Evolutionary conservation across 371 early-diverging fungal genomes (phyloP).

Genomic region (Synchytrium microbalum): DNA sequence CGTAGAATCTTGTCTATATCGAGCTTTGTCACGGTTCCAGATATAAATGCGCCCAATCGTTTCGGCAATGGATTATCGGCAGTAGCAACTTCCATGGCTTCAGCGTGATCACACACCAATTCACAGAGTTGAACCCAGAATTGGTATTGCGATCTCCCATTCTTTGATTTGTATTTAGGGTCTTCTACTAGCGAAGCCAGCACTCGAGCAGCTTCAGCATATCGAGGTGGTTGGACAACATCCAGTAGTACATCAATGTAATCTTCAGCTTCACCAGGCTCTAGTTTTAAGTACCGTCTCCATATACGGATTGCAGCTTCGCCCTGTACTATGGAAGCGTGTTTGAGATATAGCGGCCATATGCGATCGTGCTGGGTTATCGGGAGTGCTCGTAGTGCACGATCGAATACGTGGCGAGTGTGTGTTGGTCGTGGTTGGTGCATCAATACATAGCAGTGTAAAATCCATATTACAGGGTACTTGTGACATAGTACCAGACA

Average conservation of each 20-base stretch:
- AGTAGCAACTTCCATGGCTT: conserved; percentile 17
- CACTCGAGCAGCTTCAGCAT: conserved; percentile 78
- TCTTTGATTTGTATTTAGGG: conserved; percentile 55
- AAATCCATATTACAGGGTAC: conserved; percentile 55
- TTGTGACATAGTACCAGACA: conserved; percentile 83
- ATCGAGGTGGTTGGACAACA: conserved; percentile 48
- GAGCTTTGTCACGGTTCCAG: conserved; percentile 32
- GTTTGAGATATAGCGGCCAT: conserved; percentile 80
- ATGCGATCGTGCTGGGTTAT: conserved; percentile 86
- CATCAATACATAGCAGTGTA: conserved; percentile 63
- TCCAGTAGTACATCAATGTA: conserved; percentile 65
- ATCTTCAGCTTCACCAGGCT: conserved; percentile 49
- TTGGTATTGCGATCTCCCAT: conserved; percentile 71
- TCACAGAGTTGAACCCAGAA: conserved; percentile 85
- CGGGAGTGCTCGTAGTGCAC: conserved; percentile 82
- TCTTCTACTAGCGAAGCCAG: conserved; percentile 67
- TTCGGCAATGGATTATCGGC: conserved; percentile 12
- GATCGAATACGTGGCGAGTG: conserved; percentile 81
- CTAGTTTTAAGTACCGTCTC: conserved; percentile 72
- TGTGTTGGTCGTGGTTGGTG: conserved; percentile 46
- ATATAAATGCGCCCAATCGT: conserved; percentile 12
- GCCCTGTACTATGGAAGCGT: conserved; percentile 71
- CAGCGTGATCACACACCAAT: conserved; percentile 68
- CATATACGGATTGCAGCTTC: conserved; percentile 74
- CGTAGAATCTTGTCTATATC: conserved; percentile 76